Conservation (phyloP, 345 rosid species). For the Hibiscus trionum region DNA sequence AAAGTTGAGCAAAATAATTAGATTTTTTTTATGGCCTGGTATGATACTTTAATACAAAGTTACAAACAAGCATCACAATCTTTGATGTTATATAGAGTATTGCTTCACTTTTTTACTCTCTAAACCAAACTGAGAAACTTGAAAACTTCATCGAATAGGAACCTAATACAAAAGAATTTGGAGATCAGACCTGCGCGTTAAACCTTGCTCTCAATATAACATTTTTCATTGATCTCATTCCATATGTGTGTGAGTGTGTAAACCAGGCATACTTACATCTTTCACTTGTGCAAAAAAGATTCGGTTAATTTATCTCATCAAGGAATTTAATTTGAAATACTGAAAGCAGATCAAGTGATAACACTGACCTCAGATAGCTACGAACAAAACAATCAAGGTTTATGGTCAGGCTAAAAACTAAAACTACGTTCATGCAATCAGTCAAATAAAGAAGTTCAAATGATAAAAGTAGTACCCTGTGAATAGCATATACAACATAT, state of each 20-base stretch:
- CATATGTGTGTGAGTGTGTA: neutral
- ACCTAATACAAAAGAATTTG: neutral
- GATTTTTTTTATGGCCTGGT: neutral
- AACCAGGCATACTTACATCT: neutral
- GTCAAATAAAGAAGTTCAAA: constrained; percentile 17
- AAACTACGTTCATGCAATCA: neutral
- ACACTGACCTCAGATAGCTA: neutral
- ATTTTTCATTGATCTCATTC: neutral
- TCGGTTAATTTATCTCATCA: neutral
- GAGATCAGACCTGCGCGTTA: neutral
- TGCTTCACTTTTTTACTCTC: neutral
- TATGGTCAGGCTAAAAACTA: neutral
- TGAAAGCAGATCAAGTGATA: neutral
- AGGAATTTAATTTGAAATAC: neutral
- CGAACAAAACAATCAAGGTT: constrained; percentile 6
- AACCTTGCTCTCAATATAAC: neutral
- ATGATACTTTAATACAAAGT: neutral
- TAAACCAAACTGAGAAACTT: neutral
- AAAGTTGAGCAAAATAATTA: neutral
- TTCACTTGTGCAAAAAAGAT: neutral
- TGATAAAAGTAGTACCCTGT: constrained; percentile 57
- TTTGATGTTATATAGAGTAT: neutral
- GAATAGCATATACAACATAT: constrained; percentile 96
- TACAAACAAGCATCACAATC: neutral
- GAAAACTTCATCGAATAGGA: constrained; percentile 1